Percentiles rank a stretch among this genome's conserved stretches.
Conservation (phyloP, 2,329 filamentous ascomycete species). For the Cladosporium phlei region DNA sequence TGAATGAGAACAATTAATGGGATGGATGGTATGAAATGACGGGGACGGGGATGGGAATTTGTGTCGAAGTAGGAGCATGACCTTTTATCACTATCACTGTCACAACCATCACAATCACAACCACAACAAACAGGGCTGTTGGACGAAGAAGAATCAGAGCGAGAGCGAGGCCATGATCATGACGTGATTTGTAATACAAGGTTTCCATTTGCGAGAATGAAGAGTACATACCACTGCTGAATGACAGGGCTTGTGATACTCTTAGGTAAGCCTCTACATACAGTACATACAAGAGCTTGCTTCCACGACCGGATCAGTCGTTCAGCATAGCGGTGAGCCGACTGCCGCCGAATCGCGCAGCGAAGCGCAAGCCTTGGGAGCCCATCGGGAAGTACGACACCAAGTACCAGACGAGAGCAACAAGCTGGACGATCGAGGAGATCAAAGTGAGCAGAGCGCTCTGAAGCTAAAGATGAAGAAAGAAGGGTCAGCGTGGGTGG, state of each 20-base stretch:
- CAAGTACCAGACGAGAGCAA: slow-evolving; percentile 83
- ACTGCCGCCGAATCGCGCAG: slow-evolving; percentile 77
- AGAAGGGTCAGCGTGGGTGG: slow-evolving; percentile 11
- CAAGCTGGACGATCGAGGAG: slow-evolving; percentile 76
- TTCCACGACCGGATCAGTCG: slow-evolving; percentile 44
- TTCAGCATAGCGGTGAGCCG: slow-evolving; percentile 85
- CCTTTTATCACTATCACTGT: background rate
- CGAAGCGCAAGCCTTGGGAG: slow-evolving; percentile 77
- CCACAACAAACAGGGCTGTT: background rate
- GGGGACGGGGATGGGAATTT: background rate
- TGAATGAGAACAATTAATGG: background rate
- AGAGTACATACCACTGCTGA: background rate
- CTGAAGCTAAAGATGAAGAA: slow-evolving; percentile 57
- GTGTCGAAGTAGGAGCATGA: background rate
- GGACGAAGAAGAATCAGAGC: background rate
- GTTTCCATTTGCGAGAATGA: background rate
- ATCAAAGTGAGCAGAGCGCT: slow-evolving; percentile 80
- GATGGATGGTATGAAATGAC: background rate
- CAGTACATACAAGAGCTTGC: background rate
- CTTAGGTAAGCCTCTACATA: slow-evolving; percentile 3
- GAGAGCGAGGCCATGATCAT: too few species aligned
- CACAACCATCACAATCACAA: background rate
- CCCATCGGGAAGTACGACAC: slow-evolving; percentile 99
- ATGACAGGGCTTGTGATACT: background rate
- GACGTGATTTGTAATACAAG: too few species aligned